Evolutionary conservation across 345 rosid genomes (phyloP).

Genomic region (Murraya paniculata): DNA sequence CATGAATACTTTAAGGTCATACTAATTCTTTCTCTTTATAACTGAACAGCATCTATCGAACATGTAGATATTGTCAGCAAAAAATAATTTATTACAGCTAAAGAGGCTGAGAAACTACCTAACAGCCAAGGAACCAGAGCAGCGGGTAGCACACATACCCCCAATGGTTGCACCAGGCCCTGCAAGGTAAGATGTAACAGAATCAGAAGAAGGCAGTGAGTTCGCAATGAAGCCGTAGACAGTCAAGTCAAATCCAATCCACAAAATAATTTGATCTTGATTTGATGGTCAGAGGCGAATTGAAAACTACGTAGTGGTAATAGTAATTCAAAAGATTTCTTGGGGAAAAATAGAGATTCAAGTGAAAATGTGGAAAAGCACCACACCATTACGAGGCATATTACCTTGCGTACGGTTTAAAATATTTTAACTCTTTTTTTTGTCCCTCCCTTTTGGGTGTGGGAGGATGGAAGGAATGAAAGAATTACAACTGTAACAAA

Average conservation of each 20-base stretch:
- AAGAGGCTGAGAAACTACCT: constrained; percentile 49
- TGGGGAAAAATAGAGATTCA: not conserved
- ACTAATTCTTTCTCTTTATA: not conserved
- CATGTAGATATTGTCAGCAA: constrained; percentile 1
- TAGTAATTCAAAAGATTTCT: too few relatives aligned
- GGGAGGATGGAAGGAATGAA: not conserved
- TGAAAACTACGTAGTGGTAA: too few relatives aligned
- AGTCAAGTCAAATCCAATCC: too few relatives aligned
- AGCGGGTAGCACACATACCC: constrained; percentile 98
- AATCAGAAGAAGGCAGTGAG: not conserved
- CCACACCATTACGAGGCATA: not conserved
- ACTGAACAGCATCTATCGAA: not conserved
- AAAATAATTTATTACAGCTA: not conserved
- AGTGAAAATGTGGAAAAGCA: constrained; percentile 1
- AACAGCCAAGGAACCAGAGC: constrained; percentile 95
- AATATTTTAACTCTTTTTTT: not conserved
- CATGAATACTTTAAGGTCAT: not conserved
- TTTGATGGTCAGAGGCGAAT: too few relatives aligned
- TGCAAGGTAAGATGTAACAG: constrained; percentile 28
- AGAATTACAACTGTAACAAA: not conserved
- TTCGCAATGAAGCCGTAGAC: not conserved
- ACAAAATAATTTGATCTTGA: too few relatives aligned
- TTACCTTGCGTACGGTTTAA: not conserved
- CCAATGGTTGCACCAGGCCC: constrained; percentile 97
- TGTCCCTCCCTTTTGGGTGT: not conserved